phyloP scores from a whole-genome alignment of 306 rosid genomes.

The Lotus japonicus region DNA sequence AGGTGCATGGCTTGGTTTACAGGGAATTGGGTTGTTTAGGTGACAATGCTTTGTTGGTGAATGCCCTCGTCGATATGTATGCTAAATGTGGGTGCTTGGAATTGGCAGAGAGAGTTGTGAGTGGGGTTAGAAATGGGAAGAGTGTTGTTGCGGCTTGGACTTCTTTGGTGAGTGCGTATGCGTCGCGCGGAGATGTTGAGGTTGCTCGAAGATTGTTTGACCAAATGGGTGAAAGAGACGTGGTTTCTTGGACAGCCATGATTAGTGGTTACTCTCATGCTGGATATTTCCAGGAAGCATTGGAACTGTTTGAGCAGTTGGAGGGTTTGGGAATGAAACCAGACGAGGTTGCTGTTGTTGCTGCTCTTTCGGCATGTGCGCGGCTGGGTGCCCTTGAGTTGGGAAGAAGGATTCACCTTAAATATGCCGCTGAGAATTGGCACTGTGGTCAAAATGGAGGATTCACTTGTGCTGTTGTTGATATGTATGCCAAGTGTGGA shows the following conservation, averaged over 20 bases:
- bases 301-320: slow-evolving; percentile 34
- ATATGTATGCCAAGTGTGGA: slow-evolving; percentile 43
- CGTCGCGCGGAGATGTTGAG: slow-evolving; percentile 28
- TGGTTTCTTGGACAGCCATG: slow-evolving; percentile 42
- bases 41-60: slow-evolving; percentile 22
- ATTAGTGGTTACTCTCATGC: slow-evolving; percentile 31
- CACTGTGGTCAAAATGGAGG: background rate
- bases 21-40: slow-evolving; percentile 14
- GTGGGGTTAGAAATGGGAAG: background rate
- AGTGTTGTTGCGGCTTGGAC: slow-evolving; percentile 32
- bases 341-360: slow-evolving; percentile 27
- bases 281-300: slow-evolving; percentile 32
- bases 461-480: slow-evolving; percentile 35
- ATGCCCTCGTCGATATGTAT: slow-evolving; percentile 39
- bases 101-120: slow-evolving; percentile 29
- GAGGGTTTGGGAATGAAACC: slow-evolving; percentile 30
- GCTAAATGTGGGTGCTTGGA: slow-evolving; percentile 36
- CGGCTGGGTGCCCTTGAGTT: slow-evolving; percentile 34
- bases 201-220: slow-evolving; percentile 35
- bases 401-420: slow-evolving; percentile 39
- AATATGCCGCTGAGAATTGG: slow-evolving; percentile 31
- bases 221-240: slow-evolving; percentile 25
- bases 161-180: slow-evolving; percentile 37
- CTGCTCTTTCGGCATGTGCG: slow-evolving; percentile 39
- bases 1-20: slow-evolving; percentile 35